Evolutionary conservation across 73 alveolate genomes (phyloP), one percentile per base, ranked within the genome.

Genomic region (Paramecium pentaurelia): DNA sequence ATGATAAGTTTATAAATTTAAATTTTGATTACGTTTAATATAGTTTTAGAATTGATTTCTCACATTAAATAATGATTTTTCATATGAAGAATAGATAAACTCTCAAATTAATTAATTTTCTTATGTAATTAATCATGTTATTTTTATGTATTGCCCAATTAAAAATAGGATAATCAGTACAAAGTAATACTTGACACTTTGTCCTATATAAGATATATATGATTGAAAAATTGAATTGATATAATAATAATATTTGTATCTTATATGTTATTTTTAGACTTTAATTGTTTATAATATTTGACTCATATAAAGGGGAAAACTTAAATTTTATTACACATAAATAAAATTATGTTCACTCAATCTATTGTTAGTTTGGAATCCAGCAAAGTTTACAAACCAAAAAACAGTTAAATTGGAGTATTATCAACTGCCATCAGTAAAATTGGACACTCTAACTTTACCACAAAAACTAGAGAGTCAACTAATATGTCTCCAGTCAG

Each of bases 341-440:
- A 34, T 34, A 71, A 71, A 71, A 34, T 71, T 71, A 71, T 71
- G 86, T 34, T 34, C 14, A 36, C 27, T n/a, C 44, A 34, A 71
- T 34, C 60, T 37, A 34, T 10, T 12, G 59, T 36, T n/a, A 71
- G 86, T 10, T 8, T 71, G 11, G 86, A 71, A 20, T 30, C 86
- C 28, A 71, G 86, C 86, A 71, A 37, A 71, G 86, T 71, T 34
- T 3, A 32, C 14, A 71, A 71, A 37, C 59, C 86, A 30, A 60
- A 60, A 60, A 20, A 58, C 6, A 71, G 59, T n/a, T 37, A 71
- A 71, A 16, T 71, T 10, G 86, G 86, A 11, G 4, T 71, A 6
- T 40, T 71, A 18, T 71, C 86, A 34, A 71, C 86, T 71, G 86
- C 86, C 32, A 71, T 71, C 10, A 71, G 86, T 71, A 71, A 71